Evolutionary conservation across 2,329 filamentous ascomycete species (phyloP).

Genomic region (Scedosporium dehoogii): DNA sequence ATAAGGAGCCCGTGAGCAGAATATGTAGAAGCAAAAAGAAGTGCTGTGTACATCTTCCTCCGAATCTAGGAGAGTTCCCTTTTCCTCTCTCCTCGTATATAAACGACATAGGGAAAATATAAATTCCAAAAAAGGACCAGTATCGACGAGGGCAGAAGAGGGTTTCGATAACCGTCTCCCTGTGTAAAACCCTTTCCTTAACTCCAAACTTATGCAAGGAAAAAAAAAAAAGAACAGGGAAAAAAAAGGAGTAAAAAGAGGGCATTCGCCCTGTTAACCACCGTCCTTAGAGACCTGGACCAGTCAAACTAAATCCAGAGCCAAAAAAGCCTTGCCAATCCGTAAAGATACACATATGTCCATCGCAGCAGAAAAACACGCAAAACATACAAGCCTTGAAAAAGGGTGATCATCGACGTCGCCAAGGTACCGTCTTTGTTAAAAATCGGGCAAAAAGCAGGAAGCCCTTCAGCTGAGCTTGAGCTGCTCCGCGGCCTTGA

Average conservation of each 20-base stretch:
- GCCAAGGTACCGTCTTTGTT: no score
- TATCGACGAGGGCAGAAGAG: not conserved
- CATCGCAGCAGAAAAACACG: constrained; percentile 3
- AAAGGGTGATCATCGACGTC: no score
- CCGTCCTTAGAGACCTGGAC: no score
- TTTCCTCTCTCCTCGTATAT: no score
- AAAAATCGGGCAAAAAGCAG: no score
- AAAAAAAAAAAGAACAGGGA: not conserved
- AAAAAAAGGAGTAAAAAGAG: constrained; percentile 3
- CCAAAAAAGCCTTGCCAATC: not conserved
- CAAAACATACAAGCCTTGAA: not conserved
- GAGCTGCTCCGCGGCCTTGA: constrained; percentile 39
- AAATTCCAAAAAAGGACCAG: no score
- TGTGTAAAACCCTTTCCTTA: not conserved
- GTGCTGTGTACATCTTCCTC: not conserved
- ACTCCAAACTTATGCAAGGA: not conserved
- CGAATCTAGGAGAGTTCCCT: no score
- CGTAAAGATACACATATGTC: not conserved
- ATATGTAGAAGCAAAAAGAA: not conserved
- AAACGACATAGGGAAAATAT: no score
- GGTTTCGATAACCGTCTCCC: not conserved
- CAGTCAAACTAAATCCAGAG: not conserved
- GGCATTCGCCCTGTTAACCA: not conserved
- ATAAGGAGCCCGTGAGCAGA: not conserved
- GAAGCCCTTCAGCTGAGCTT: constrained; percentile 12